Percentiles rank a stretch among this genome's conserved stretches.
Conservation (phyloP, 352 stramenopile species). For the Thraustochytrium sp. region DNA sequence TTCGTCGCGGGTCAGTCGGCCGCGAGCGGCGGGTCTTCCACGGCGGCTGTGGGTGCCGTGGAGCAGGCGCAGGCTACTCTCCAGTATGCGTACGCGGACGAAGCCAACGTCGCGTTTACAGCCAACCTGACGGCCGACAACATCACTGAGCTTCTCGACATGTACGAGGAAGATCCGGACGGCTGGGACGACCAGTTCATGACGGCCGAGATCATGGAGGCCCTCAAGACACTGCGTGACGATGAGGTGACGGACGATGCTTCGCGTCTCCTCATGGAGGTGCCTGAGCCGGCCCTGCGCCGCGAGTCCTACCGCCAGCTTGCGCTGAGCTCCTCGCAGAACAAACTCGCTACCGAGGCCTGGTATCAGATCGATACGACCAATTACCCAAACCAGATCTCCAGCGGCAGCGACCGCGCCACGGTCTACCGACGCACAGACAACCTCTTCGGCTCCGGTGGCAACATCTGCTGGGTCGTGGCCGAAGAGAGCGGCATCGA, state of each 20-base stretch:
- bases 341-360: neutral
- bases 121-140: neutral
- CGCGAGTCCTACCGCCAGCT: neutral
- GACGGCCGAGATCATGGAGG: neutral
- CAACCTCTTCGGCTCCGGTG: neutral
- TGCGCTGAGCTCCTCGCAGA: neutral
- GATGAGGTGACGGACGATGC: neutral
- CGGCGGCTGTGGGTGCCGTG: neutral
- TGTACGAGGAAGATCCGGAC: constrained; percentile 17
- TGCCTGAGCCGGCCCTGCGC: neutral
- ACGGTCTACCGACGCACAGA: neutral
- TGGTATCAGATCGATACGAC: neutral
- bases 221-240: constrained; percentile 1
- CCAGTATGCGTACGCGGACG: neutral
- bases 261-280: neutral
- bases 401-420: neutral
- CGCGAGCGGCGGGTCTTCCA: neutral
- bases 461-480: constrained; percentile 3
- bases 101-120: neutral
- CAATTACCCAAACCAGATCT: neutral
- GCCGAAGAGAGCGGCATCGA: neutral
- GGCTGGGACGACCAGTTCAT: constrained; percentile 25
- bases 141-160: constrained; percentile 5
- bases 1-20: too few species aligned
- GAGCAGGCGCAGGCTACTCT: neutral